Evolutionary conservation across 495 filamentous ascomycete species (phyloP), one percentile per base, ranked within the genome.

Genomic region (Rostrohypoxylon terebratum): DNA sequence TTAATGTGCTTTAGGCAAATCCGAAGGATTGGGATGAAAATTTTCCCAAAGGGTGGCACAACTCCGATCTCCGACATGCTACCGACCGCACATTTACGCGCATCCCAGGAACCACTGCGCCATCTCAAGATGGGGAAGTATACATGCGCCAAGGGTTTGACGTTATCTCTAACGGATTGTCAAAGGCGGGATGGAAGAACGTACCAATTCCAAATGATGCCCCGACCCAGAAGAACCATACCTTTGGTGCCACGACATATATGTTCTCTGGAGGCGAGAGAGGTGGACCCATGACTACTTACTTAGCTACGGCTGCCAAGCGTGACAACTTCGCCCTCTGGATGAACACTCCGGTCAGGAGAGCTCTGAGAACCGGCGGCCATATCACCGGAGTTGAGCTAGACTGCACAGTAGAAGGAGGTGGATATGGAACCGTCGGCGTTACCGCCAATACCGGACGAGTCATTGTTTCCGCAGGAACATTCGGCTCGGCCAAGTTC

Each of bases 21-120:
- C 68, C 79, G 3, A 82, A 83, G 34, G 92, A 94, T 77, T 94
- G 91, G 83, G 87, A 94, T 69, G 85, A 87, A 76, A 89, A 91
- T 64, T 94, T 93, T 82, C 92, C 92, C 9, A 61, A 80, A 31
- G 91, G 90, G 23, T 94, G 92, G 92, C 90, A 93, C 75, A 81
- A 85, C 57, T 78, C 82, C 1, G 90, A 94, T 75, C 81, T 94
- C 71, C 73, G 77, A 64, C 75, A 82, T 44, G 86, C 91, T n/a
- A 85, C 85, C n/a, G 78, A 82, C 36, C 81, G 87, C n/a, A 87
- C 92, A 13, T 93, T 93, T 79, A 69, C 78, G n/a, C 87, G 90
- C 63, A 93, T 93, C 69, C 90, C 91, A 0, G 90, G 91, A 42
- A 92, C 90, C 38, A 87, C 87, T 68, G 80, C 80, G 40, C 91